Conservation (phyloP, 2,329 filamentous ascomycete species). For the Fusarium zealandicum region DNA sequence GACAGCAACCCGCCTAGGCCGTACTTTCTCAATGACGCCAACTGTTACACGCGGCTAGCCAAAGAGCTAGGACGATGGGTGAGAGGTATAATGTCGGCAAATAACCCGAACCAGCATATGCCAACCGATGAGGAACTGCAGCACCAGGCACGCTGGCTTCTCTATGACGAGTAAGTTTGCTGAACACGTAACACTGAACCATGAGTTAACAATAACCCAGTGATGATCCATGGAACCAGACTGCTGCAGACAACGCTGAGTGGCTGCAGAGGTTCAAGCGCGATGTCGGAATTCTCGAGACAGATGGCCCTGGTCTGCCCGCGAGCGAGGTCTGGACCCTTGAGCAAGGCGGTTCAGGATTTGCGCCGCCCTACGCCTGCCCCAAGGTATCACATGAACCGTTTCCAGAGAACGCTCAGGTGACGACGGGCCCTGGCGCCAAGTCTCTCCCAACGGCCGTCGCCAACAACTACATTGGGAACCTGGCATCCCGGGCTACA, state of each 20-base stretch:
- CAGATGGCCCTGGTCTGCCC: slow-evolving; percentile 59
- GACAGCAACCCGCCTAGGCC: slow-evolving; percentile 34
- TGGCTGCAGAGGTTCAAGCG: slow-evolving; percentile 71
- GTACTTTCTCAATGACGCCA: slow-evolving; percentile 65
- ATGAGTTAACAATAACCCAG: slow-evolving; percentile 45
- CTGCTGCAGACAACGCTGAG: slow-evolving; percentile 68
- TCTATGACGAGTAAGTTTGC: slow-evolving; percentile 65
- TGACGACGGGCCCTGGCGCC: slow-evolving; percentile 47
- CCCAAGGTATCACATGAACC: slow-evolving; percentile 51
- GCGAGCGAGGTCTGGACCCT: slow-evolving; percentile 54
- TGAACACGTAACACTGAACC: neutral
- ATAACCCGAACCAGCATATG: slow-evolving; percentile 67
- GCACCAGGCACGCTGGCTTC: slow-evolving; percentile 68
- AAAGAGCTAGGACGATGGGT: slow-evolving; percentile 62
- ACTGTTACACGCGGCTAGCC: slow-evolving; percentile 65
- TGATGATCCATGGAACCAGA: slow-evolving; percentile 71
- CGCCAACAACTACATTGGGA: slow-evolving; percentile 57
- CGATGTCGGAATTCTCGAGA: slow-evolving; percentile 59
- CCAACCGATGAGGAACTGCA: slow-evolving; percentile 69
- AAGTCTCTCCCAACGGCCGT: slow-evolving; percentile 55
- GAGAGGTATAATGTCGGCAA: slow-evolving; percentile 60
- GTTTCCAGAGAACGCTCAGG: slow-evolving; percentile 44
- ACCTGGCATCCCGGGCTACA: slow-evolving; percentile 52
- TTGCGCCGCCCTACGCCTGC: slow-evolving; percentile 62
- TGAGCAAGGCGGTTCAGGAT: slow-evolving; percentile 60